Evolutionary conservation across 1,139 yeast genomes (phyloP).

Genomic region (Debaryomyces coudertii): DNA sequence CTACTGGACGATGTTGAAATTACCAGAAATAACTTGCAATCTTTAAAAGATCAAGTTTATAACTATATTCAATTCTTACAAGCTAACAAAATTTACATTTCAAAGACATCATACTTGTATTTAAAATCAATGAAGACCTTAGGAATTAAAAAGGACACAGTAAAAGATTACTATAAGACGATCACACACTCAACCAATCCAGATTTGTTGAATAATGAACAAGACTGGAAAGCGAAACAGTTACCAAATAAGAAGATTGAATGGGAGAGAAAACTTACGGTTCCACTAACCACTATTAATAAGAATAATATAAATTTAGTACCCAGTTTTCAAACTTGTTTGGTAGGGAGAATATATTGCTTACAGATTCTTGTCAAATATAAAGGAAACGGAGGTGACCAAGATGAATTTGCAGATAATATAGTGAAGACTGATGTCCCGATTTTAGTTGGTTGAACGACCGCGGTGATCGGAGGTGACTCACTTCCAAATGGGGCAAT

Average conservation of each 20-base stretch:
- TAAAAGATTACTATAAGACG: slow-evolving; percentile 40
- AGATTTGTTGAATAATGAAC: slow-evolving; percentile 25
- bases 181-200: slow-evolving; percentile 27
- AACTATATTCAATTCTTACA: slow-evolving; percentile 40
- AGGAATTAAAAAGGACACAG: slow-evolving; percentile 46
- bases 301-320: slow-evolving; percentile 44
- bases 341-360: slow-evolving; percentile 47
- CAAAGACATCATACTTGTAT: slow-evolving; percentile 40
- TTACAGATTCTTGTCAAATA: slow-evolving; percentile 43
- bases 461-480: slow-evolving; percentile 20
- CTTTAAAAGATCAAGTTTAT: slow-evolving; percentile 38
- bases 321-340: slow-evolving; percentile 49
- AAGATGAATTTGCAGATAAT: slow-evolving; percentile 39
- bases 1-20: slow-evolving; percentile 33
- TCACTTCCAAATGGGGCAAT: slow-evolving; percentile 37
- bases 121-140: slow-evolving; percentile 43
- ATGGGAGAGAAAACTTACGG: slow-evolving; percentile 33
- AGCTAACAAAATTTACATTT: slow-evolving; percentile 34
- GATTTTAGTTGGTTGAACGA: slow-evolving; percentile 39
- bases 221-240: slow-evolving; percentile 35
- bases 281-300: slow-evolving; percentile 38
- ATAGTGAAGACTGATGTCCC: slow-evolving; percentile 45
- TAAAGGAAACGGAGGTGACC: slow-evolving; percentile 43
- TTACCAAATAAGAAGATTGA: slow-evolving; percentile 20
- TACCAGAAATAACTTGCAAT: slow-evolving; percentile 41